These are phyloP conservation scores for Scheffersomyces lignicola DNA, from an alignment of 1,139 yeast species.

Conservation along the genomic window DNA sequence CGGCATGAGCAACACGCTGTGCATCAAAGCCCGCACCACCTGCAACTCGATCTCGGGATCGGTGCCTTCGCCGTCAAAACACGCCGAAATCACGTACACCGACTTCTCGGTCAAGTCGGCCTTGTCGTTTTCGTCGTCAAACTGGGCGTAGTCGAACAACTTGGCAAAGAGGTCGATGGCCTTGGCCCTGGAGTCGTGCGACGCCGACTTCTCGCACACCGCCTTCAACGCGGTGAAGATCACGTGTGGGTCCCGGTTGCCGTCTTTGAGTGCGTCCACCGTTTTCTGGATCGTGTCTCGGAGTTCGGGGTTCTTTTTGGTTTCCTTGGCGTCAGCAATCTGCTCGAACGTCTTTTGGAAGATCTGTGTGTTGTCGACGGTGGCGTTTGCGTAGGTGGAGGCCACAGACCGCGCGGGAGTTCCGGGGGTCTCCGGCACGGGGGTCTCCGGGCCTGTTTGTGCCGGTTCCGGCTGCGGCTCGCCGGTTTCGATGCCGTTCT, in stretches of 20 bases:
- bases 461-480: neutral
- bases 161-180: conserved; percentile 49
- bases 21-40: conserved; percentile 86
- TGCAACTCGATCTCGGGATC: conserved; percentile 88
- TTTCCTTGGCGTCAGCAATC: conserved; percentile 38
- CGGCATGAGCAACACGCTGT: conserved; percentile 79
- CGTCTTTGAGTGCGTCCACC: conserved; percentile 31
- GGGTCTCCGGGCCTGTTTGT: conserved; percentile 6
- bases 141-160: conserved; percentile 44
- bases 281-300: conserved; percentile 35
- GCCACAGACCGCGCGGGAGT: conserved; percentile 23
- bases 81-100: conserved; percentile 78
- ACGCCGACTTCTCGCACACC: conserved; percentile 35
- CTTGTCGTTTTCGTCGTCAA: conserved; percentile 39
- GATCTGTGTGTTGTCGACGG: conserved; percentile 38
- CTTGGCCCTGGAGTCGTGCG: conserved; percentile 31
- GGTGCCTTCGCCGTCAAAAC: conserved; percentile 90
- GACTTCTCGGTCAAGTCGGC: conserved; percentile 77
- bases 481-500: neutral
- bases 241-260: conserved; percentile 33
- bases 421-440: conserved; percentile 16
- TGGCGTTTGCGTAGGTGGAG: conserved; percentile 23
- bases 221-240: conserved; percentile 42
- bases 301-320: conserved; percentile 39
- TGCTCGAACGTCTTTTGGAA: conserved; percentile 41